Base-by-base conservation (phyloP, 768 basidiomycete genomes). In the Trametes punicea region DNA sequence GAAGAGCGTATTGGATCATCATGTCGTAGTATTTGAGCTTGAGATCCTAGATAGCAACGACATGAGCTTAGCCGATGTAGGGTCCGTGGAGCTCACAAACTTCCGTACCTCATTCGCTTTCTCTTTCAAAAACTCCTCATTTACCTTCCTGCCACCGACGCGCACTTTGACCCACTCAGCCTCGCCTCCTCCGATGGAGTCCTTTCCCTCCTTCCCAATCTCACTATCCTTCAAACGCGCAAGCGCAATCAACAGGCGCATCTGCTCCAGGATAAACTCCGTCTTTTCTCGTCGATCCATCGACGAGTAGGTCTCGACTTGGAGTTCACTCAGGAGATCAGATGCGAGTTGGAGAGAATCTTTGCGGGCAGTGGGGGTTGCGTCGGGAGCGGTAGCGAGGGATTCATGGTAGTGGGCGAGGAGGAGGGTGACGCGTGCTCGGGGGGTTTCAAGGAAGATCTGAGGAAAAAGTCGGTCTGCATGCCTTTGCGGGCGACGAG, bases 221-320 rank as follows among this genome's bases (percentile, higher is more conserved):
- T 88, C 87, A 15, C 74, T 73, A 62, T 93, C 91, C 73, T 91
- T 93, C 63, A 82, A 71, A 49, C 82, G 78, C 25, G 91, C 91
- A 31, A 93, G 82, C 38, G 82, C 77, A 47, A 90, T 83, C 65
- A 95, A 76, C 47, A 98, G 70, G 55, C 97, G 80, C 93, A 99
- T 98, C 72, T 98, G 97, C 71, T 98, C 96, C 40, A 98, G 74
- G 62, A 99, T 90, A 66, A 99, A 98, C 69, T 98, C 93, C 4
- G 93, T 97, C 79, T 99, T 99, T 72, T 99, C 97, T 67, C 90
- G 76, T 57, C 94, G 85, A 61, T 98, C 93, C 97, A 99, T 98
- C 6, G 92, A 93, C 13, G 95, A 98, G 70, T 98, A 99, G 1
- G 97, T 98, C 73, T 99, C 97, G 34, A 99, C 95, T 75, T 98